Evolutionary conservation across 495 filamentous ascomycete genomes (phyloP), one percentile per base, ranked within the genome.

Genomic region (Podospora pseudopauciseta): DNA sequence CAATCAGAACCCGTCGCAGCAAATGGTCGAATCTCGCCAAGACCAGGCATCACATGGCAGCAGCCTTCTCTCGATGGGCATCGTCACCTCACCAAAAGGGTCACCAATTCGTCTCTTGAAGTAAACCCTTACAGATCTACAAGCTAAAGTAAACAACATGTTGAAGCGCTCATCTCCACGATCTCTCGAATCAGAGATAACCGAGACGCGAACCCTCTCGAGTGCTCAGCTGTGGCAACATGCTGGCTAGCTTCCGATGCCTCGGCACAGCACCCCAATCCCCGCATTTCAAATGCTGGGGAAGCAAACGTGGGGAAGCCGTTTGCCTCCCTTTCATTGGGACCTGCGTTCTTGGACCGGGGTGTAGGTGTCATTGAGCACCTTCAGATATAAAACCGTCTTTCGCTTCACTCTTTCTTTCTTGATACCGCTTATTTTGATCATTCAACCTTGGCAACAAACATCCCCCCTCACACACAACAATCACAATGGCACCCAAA

Each of bases 401-500:
- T 58, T 58, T 58, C 55, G 23, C 55, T 9, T 58, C 18, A 5
- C n/a, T 58, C 55, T 58, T 26, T 58, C 7, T 58, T 57, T 58
- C 16, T 9, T 20, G 54, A 56, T 56, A 56, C 54, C 54, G 4
- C 1, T 56, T 6, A 3, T 58, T 26, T 58, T 26, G 4, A 15
- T 20, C 55, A 19, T 26, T 5, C 23, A 58, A 20, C 13, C 55
- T 26, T 23, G 23, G 23, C 23, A 23, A 23, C 23, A 23, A 23
- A 23, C 54, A 18, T 56, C 54, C 6, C 4, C 4, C 55, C 55
- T 58, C 30, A 32, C 39, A 49, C n/a, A 58, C 55, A 58, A 23
- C n/a, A 7, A 11, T 4, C 55, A 20, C 55, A 28, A 84, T 84
- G 82, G 78, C 80, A 30, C 79, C 79, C 74, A 82, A 80, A 65